Conservation (phyloP, 139 green algal genomes). For the Micromonas pusilla region DNA sequence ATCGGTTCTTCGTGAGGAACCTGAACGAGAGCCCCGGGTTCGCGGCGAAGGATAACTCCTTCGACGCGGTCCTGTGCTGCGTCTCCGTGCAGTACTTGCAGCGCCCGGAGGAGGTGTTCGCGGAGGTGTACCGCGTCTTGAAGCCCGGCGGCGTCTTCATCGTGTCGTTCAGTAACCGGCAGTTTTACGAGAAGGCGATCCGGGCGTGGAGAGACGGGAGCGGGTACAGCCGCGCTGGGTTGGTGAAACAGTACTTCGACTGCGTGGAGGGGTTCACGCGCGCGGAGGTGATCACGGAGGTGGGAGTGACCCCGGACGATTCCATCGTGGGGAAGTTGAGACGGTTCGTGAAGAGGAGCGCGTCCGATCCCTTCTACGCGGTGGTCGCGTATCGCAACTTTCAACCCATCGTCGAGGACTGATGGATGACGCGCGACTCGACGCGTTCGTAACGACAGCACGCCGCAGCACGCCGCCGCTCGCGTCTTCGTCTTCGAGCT, state of each 20-base stretch:
- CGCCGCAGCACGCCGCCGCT: background rate
- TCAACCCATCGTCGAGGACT: constrained; percentile 17
- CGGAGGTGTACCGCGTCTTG: constrained; percentile 76
- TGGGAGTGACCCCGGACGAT: constrained; percentile 35
- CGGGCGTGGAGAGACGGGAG: constrained; percentile 59
- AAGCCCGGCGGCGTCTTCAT: constrained; percentile 74
- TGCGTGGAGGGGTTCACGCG: constrained; percentile 57
- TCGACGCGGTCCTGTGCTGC: constrained; percentile 75
- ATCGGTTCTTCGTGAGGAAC: constrained; percentile 61
- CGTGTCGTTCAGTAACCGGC: constrained; percentile 74
- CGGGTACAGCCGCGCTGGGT: constrained; percentile 50
- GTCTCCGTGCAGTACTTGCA: constrained; percentile 59
- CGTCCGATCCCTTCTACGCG: constrained; percentile 69
- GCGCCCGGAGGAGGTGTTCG: constrained; percentile 76
- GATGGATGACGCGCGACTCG: background rate
- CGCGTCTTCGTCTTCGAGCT: no score
- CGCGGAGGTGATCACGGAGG: constrained; percentile 51
- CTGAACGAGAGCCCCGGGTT: constrained; percentile 43
- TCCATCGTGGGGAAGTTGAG: constrained; percentile 18
- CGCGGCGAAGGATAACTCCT: constrained; percentile 47
- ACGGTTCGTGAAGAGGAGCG: constrained; percentile 26
- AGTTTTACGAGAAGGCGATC: constrained; percentile 73
- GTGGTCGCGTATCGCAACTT: constrained; percentile 56
- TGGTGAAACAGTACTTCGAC: constrained; percentile 73
- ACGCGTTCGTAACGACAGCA: background rate